Base-by-base conservation (phyloP, 257 asterid species). In the Nicotiana tabacum region DNA sequence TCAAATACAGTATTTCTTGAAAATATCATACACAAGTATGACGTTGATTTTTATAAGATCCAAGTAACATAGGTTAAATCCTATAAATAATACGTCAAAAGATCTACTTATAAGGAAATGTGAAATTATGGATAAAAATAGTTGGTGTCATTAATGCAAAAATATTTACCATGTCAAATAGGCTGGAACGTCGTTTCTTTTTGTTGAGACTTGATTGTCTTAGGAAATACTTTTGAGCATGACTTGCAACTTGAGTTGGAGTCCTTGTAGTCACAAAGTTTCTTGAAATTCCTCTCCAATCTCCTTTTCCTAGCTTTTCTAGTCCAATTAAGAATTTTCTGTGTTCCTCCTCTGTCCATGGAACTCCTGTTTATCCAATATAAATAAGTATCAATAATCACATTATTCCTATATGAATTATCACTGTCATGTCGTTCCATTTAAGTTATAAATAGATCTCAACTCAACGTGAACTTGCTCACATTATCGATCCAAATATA, bases 271-370 rank as follows among this genome's bases (percentile, higher is more conserved):
- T 87, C 61, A 87, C 91, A 32, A 81, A 89, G 64, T 83, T 87
- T 37, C 77, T 79, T 0, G 91, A 83, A 60, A 89, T 89, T 66
- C 90, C 89, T 89, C 84, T 87, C 91, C 91, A 89, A 57, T 89
- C 88, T 4, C 91, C 91, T 82, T 85, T 89, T 2, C 91, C 91
- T 29, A 83, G 82, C 55, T 83, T 85, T 76, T 85, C 87, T 15
- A 89, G 77, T 61, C 91, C 91, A 81, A 82, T 6, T 9, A 89
- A 78, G 62, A 89, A 89, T 39, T 68, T 37, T 58, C 35, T 81
- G 76, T 89, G 91, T 84, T 89, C 91, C 80, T 87, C 91, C 77
- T 85, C 90, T 68, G 76, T 89, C 91, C 91, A 89, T 1, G 90
- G 68, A 30, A 83, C 81, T 21, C 91, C 91, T 89, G 68, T 2